These are phyloP conservation scores for Rehmannia glutinosa DNA, from an alignment of 257 asterid species.

Conservation along the genomic window DNA sequence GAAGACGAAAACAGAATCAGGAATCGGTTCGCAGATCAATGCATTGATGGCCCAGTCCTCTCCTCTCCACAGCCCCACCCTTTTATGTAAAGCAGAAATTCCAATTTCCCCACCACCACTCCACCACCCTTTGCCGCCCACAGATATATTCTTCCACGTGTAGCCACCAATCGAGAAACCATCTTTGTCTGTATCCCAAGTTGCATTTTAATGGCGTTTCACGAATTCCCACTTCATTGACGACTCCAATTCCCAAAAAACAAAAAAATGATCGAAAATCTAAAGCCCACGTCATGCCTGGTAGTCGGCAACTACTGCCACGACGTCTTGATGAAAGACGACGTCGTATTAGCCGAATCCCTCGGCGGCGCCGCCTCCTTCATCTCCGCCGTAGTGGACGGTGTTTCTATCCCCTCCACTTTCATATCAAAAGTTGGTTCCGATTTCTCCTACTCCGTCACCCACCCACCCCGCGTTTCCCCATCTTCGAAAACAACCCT, in stretches of 20 bases:
- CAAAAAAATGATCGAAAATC: slow-evolving; percentile 20
- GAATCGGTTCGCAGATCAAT: slow-evolving; percentile 33
- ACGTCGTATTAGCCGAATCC: slow-evolving; percentile 56
- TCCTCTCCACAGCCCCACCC: slow-evolving; percentile 10
- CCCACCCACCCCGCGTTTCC: slow-evolving; percentile 42
- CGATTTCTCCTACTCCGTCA: slow-evolving; percentile 60
- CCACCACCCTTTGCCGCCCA: slow-evolving; percentile 6
- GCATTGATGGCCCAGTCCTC: slow-evolving; percentile 8
- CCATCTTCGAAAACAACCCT: slow-evolving; percentile 53
- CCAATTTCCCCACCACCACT: neutral
- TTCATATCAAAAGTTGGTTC: slow-evolving; percentile 70
- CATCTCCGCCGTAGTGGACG: slow-evolving; percentile 76
- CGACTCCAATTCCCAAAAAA: neutral
- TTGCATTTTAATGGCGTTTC: slow-evolving; percentile 27
- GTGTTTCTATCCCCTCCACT: slow-evolving; percentile 49
- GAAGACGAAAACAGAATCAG: slow-evolving; percentile 19
- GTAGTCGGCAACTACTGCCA: slow-evolving; percentile 95
- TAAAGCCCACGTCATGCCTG: slow-evolving; percentile 35
- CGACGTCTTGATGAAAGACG: slow-evolving; percentile 74
- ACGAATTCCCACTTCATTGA: slow-evolving; percentile 9
- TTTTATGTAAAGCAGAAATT: slow-evolving; percentile 16
- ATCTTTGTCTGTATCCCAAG: slow-evolving; percentile 17
- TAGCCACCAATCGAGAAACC: slow-evolving; percentile 19
- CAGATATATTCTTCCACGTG: slow-evolving; percentile 25
- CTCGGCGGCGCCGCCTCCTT: slow-evolving; percentile 96